Evolutionary conservation across 2,329 filamentous ascomycete species (phyloP).

Genomic region (Aspergillus transmontanensis): DNA sequence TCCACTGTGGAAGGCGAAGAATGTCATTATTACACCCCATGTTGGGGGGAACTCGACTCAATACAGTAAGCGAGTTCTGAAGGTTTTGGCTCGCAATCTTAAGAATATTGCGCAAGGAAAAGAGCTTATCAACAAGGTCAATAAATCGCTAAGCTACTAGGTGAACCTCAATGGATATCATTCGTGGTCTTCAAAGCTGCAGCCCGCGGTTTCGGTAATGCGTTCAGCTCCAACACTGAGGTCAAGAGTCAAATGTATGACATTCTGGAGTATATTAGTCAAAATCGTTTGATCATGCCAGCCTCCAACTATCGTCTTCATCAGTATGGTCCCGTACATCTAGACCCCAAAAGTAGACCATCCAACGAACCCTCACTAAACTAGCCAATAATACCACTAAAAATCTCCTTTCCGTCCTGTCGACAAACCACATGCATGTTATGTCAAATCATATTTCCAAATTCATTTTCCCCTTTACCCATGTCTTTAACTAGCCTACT

Average conservation of each 20-base stretch:
- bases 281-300: background rate
- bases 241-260: background rate
- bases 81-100: background rate
- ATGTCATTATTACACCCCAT: slow-evolving; percentile 11
- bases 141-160: slow-evolving; percentile 4
- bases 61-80: slow-evolving; percentile 1
- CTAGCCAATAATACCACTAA: background rate
- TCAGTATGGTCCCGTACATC: background rate
- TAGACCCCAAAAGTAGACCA: too few species aligned
- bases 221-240: too few species aligned
- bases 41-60: slow-evolving; percentile 5
- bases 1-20: slow-evolving; percentile 2
- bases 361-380: background rate
- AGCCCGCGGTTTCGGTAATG: background rate
- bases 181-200: background rate
- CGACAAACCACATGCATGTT: background rate
- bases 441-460: background rate
- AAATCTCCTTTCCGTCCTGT: background rate
- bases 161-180: background rate
- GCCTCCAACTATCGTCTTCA: background rate
- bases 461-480: background rate
- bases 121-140: background rate
- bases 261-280: background rate
- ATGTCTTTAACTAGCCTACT: background rate
- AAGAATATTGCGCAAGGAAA: background rate